phyloP scores from a whole-genome alignment of 805 yeast genomes.

The Candida suzukii region DNA sequence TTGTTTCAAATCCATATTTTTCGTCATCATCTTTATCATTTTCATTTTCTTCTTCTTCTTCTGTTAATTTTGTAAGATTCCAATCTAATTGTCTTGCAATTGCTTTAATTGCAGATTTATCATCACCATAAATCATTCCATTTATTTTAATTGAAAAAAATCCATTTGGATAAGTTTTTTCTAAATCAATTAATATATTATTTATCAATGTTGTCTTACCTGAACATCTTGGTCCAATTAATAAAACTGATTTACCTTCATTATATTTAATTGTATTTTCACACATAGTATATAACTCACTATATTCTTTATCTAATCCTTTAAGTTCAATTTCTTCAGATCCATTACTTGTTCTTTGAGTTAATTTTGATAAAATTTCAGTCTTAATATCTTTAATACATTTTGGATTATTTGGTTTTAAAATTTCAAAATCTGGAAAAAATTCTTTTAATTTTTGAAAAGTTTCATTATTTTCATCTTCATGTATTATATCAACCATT shows the following conservation, averaged over 20 bases:
- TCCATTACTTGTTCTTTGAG: conserved; percentile 13
- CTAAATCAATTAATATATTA: conserved; percentile 43
- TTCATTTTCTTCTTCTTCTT: not conserved
- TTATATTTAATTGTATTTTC: conserved; percentile 57
- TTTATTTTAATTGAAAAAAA: conserved; percentile 59
- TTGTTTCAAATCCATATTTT: conserved; percentile 31
- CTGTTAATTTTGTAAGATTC: conserved; percentile 7
- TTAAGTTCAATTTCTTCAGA: conserved; percentile 15
- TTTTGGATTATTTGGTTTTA: not conserved
- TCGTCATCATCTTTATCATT: not conserved
- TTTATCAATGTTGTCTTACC: conserved; percentile 69
- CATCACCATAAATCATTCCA: conserved; percentile 70
- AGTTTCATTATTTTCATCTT: no score
- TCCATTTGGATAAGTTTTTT: conserved; percentile 34
- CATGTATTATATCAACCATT: no score
- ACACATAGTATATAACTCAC: conserved; percentile 50
- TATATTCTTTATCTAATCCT: conserved; percentile 31
- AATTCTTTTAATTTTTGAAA: not conserved
- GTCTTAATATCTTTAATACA: not conserved
- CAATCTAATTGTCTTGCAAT: conserved; percentile 78
- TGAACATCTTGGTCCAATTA: conserved; percentile 73
- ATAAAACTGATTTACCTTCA: conserved; percentile 75
- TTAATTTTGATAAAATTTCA: conserved; percentile 10
- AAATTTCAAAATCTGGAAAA: not conserved
- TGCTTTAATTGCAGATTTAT: conserved; percentile 71